These are phyloP conservation scores for Tolypocladium ophioglossoides DNA, from an alignment of 2,329 filamentous ascomycete genomes.

Conservation along the genomic window DNA sequence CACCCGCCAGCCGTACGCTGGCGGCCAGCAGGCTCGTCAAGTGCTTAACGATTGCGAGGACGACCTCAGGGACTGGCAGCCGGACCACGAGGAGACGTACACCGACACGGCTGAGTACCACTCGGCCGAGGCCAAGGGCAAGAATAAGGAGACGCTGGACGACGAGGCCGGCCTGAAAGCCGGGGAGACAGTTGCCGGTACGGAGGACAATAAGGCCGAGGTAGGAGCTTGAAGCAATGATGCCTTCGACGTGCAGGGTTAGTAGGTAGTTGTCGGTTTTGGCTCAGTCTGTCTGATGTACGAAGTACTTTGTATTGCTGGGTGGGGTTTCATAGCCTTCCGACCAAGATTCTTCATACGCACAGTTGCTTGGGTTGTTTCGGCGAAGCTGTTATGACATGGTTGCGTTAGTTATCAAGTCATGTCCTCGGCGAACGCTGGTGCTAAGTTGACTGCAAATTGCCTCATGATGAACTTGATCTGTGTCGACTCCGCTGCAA, in stretches of 20 bases:
- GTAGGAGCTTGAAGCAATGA: not conserved
- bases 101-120: conserved; percentile 11
- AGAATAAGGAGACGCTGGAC: conserved; percentile 13
- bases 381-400: not conserved
- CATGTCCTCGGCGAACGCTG: not conserved
- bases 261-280: not conserved
- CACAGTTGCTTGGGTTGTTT: not conserved
- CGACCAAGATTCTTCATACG: not conserved
- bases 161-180: not conserved
- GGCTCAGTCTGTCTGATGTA: not conserved
- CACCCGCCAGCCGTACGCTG: conserved; percentile 54
- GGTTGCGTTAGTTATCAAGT: not conserved
- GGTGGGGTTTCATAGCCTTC: not conserved
- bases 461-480: not conserved
- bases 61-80: conserved; percentile 68
- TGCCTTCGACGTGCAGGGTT: not conserved
- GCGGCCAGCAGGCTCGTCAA: conserved; percentile 60
- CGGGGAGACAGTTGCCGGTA: not conserved
- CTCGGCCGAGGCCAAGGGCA: conserved; percentile 14
- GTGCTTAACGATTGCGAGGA: conserved; percentile 89
- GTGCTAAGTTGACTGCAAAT: not conserved
- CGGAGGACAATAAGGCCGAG: not conserved
- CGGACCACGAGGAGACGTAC: conserved; percentile 29
- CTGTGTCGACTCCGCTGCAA: not conserved
- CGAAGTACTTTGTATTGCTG: not conserved